Evolutionary conservation across 2,329 filamentous ascomycete genomes (phyloP).

Genomic region (Sporothrix sp.): DNA sequence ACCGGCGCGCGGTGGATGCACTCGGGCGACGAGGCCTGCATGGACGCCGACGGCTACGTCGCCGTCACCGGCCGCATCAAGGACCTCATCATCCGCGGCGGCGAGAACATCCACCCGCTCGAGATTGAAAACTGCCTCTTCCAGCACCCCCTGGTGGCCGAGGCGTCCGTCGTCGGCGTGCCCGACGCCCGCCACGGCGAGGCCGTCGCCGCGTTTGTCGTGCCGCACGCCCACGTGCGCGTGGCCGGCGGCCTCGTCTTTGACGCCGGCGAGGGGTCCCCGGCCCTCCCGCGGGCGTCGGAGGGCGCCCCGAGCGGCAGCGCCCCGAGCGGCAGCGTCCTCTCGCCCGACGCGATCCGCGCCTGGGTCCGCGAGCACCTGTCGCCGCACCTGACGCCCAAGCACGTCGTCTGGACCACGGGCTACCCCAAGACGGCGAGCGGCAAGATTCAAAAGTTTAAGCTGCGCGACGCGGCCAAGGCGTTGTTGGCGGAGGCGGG

Average conservation of each 20-base stretch:
- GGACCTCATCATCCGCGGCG: constrained; percentile 87
- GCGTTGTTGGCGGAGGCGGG: not conserved
- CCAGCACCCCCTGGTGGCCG: constrained; percentile 56
- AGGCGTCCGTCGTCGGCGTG: constrained; percentile 76
- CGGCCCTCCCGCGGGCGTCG: constrained; percentile 15
- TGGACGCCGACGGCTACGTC: constrained; percentile 76
- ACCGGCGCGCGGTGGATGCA: constrained; percentile 66
- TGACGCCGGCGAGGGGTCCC: constrained; percentile 16
- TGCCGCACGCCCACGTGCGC: constrained; percentile 36
- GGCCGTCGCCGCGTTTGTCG: constrained; percentile 73
- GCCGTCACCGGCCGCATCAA: constrained; percentile 87
- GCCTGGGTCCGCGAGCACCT: constrained; percentile 63
- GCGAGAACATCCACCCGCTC: constrained; percentile 91
- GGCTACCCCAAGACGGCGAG: constrained; percentile 92
- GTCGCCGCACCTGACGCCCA: constrained; percentile 70
- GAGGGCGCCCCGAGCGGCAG: constrained; percentile 9
- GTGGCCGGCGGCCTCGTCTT: constrained; percentile 20
- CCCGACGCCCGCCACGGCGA: constrained; percentile 79
- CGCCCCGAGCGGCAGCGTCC: constrained; percentile 16
- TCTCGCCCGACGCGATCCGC: constrained; percentile 51
- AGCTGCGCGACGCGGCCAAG: constrained; percentile 55
- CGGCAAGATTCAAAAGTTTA: constrained; percentile 95
- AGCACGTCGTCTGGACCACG: constrained; percentile 77
- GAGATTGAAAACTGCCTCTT: constrained; percentile 87
- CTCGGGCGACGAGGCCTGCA: constrained; percentile 82